A percentile compares a stretch with the other conserved stretches of the same genome.
Evolutionary conservation across 1,139 yeast species (phyloP).

Genomic region (Candida sanyaensis): DNA sequence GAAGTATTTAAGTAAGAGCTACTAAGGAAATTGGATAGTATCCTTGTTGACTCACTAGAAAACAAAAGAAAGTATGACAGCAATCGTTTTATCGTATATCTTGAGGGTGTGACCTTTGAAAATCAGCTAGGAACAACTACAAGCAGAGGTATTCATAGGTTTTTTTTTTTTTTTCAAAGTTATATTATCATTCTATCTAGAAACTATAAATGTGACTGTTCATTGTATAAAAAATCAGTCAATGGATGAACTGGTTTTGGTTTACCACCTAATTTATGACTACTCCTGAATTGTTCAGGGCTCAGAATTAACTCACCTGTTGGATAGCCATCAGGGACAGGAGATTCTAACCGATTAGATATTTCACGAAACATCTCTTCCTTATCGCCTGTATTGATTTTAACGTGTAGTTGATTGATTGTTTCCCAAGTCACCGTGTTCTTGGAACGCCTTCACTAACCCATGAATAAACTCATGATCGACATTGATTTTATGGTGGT

Average conservation of each 20-base stretch:
- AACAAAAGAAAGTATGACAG: too few relatives aligned
- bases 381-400: conserved; percentile 8
- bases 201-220: conserved; percentile 28
- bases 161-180: too few relatives aligned
- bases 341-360: conserved; percentile 16
- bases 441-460: conserved; percentile 21
- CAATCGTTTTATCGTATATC: too few relatives aligned
- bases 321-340: conserved; percentile 32
- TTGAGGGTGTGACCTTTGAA: too few relatives aligned
- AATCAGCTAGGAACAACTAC: too few relatives aligned
- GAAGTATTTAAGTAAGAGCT: too few relatives aligned
- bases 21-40: too few relatives aligned
- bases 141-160: too few relatives aligned
- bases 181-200: neutral
- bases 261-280: conserved; percentile 26
- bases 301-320: conserved; percentile 23
- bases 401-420: conserved; percentile 14
- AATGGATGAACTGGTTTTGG: conserved; percentile 37
- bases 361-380: conserved; percentile 15
- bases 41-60: too few relatives aligned
- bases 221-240: conserved; percentile 30
- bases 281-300: conserved; percentile 26
- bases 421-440: conserved; percentile 18
- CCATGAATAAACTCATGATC: conserved; percentile 29
- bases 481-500: conserved; percentile 23